Conservation (phyloP, 306 rosid genomes). For the Parietaria judaica region DNA sequence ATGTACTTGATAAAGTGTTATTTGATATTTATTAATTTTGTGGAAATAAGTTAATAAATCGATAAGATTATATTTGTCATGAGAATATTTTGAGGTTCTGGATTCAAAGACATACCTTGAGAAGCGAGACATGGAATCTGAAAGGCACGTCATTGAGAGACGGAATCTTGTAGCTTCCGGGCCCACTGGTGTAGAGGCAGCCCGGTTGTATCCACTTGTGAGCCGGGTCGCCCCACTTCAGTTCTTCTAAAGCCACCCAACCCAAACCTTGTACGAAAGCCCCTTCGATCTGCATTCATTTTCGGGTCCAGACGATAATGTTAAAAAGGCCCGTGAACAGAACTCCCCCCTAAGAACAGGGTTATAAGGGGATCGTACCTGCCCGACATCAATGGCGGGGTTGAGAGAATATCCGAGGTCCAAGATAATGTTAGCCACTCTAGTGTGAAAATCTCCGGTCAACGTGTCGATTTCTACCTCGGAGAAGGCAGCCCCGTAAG, state of each 20-base stretch:
- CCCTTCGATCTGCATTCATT: conserved; percentile 64
- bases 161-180: conserved; percentile 88
- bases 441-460: conserved; percentile 92
- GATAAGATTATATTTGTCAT: too few relatives aligned
- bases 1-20: too few relatives aligned
- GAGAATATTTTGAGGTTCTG: too few relatives aligned
- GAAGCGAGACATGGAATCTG: conserved; percentile 70
- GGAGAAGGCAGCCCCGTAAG: conserved; percentile 91
- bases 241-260: conserved; percentile 91
- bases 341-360: too few relatives aligned
- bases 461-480: conserved; percentile 95
- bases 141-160: conserved; percentile 75
- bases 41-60: too few relatives aligned
- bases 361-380: conserved; percentile 32
- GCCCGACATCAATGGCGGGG: conserved; percentile 93
- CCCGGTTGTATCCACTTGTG: conserved; percentile 84
- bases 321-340: background rate
- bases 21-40: too few relatives aligned
- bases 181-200: conserved; percentile 65
- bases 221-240: conserved; percentile 94
- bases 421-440: conserved; percentile 55
- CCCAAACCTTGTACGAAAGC: conserved; percentile 96
- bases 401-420: conserved; percentile 89
- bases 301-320: background rate
- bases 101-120: conserved; percentile 47